Evolutionary conservation across 2,329 filamentous ascomycete species (phyloP).

Genomic region (Penicillium sp.): DNA sequence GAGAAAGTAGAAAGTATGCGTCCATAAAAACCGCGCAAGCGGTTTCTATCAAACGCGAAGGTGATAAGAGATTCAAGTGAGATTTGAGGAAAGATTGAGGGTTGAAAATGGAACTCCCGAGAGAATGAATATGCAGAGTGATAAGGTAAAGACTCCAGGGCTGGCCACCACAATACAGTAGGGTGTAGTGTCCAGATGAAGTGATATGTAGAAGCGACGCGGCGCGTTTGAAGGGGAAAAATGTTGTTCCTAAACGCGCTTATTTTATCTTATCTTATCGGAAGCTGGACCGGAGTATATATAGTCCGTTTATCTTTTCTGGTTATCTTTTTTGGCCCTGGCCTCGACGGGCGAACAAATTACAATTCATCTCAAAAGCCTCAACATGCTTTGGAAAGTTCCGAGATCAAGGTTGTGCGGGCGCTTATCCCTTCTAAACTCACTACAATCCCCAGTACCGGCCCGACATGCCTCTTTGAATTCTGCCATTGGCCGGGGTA

Average conservation of each 20-base stretch:
- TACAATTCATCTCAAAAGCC: background rate
- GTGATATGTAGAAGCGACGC: background rate
- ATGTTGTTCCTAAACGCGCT: background rate
- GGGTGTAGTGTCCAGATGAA: background rate
- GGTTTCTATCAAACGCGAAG: background rate
- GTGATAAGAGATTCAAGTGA: background rate
- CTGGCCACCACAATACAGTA: background rate
- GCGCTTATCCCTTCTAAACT: background rate
- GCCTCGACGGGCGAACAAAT: background rate
- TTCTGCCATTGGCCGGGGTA: conserved; percentile 64
- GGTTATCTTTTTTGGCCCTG: background rate
- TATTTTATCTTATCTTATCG: background rate
- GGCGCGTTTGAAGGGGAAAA: background rate
- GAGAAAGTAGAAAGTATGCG: background rate
- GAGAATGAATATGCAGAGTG: background rate
- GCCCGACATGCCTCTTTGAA: conserved; percentile 53
- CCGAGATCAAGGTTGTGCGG: background rate
- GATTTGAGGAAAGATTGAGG: background rate
- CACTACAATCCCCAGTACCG: conserved; percentile 10
- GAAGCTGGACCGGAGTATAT: background rate
- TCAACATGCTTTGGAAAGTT: conserved; percentile 11
- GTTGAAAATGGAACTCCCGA: background rate
- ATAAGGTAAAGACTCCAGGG: background rate
- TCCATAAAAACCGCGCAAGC: background rate
- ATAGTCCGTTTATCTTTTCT: background rate